Conservation (phyloP, 176 grass and related monocot genomes). For the Saccharum officinarum region DNA sequence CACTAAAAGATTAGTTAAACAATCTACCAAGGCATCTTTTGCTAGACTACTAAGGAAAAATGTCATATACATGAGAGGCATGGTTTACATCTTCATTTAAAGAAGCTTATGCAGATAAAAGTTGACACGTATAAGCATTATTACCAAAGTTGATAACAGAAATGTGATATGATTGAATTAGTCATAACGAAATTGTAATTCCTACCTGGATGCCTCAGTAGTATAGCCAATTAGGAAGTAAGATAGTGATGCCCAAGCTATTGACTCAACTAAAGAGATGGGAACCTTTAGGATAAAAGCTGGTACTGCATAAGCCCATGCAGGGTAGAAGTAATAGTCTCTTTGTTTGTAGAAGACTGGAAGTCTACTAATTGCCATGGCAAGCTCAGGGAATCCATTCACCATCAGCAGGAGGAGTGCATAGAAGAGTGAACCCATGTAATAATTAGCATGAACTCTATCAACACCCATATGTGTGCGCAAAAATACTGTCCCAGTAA, state of each 20-base stretch:
- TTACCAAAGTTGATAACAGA: not conserved
- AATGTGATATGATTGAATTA: not conserved
- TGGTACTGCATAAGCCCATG: slow-evolving; percentile 88
- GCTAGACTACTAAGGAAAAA: not conserved
- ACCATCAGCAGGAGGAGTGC: slow-evolving; percentile 63
- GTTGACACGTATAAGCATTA: not conserved
- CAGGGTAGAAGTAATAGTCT: slow-evolving; percentile 77
- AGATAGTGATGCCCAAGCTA: slow-evolving; percentile 75
- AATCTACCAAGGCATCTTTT: not conserved
- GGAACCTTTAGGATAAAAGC: slow-evolving; percentile 69
- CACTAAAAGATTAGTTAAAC: not conserved
- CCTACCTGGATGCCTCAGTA: slow-evolving; percentile 63
- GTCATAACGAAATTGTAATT: not conserved
- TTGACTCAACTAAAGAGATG: slow-evolving; percentile 64
- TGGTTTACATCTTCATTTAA: not conserved
- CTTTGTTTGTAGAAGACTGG: slow-evolving; percentile 87
- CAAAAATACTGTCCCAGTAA: slow-evolving; percentile 73
- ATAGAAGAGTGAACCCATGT: slow-evolving; percentile 77
- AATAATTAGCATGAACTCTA: slow-evolving; percentile 60
- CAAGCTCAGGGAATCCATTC: slow-evolving; percentile 76
- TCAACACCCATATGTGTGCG: slow-evolving; percentile 58
- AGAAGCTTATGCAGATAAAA: not conserved
- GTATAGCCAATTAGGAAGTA: slow-evolving; percentile 89
- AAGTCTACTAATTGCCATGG: slow-evolving; percentile 62
- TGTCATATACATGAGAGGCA: not conserved